Base-by-base conservation (phyloP, 768 basidiomycete genomes). In the Tylopilus intermedius region DNA sequence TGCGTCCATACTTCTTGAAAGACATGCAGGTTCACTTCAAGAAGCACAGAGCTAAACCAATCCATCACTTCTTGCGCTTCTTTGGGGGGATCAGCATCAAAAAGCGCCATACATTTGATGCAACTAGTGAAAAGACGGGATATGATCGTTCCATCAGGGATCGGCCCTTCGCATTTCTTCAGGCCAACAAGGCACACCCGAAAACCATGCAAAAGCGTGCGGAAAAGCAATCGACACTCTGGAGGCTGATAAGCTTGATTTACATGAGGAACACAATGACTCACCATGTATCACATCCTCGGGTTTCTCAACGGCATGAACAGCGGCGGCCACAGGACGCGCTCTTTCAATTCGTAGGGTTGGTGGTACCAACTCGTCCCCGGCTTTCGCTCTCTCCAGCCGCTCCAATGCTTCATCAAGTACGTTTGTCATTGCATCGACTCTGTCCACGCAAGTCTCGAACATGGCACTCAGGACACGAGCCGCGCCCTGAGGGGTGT, bases 1-100 rank as follows among this genome's bases (percentile, higher is more conserved):
- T 83, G 84, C 33, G 89, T 92, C 93, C 94, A 95, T 30, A 97
- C 90, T 71, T 96, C 93, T 68, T 95, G 89, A 67, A 96, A 94
- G 55, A 94, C 88, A 62, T 95, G 90, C 8, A 89, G 76, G 63
- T 96, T 89, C 61, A 94, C 80, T 66, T 94, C 89, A 35, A 83
- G 69, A 41, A 94, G 78, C 39, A 88, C 82, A 22, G 81, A 79
- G 5, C 81, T 81, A 47, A 88, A 73, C 78, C 86, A 84, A 52
- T 99, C 95, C 62, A 93, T 79, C 5, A 85, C 84, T 64, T 97
- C 94, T 47, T 84, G 79, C 50, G 78, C 76, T 50, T 86, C 82
- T 41, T 82, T 81, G 47, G 79, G 78, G 47, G 79, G 78, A 51
- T 86, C 80, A 5, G 82, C 76, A 52, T 88, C 89, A 64, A 90